Percentiles rank a stretch among this genome's conserved stretches.
These are phyloP conservation scores for Fraxinus dipetala DNA, from an alignment of 305 asterid species.

Conservation along the genomic window DNA sequence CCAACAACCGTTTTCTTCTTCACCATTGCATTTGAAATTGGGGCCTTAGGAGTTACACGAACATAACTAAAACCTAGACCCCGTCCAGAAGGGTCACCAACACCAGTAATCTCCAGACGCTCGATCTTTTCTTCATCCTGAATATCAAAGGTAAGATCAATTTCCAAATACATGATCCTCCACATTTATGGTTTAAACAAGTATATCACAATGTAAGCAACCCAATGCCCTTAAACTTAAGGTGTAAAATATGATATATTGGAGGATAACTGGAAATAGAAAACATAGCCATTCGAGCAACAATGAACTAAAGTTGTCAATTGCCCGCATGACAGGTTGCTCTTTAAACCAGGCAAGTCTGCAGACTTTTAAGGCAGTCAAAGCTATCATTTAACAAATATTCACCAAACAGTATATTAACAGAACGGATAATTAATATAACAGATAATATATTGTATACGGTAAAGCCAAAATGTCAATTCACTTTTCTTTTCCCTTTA, in stretches of 20 bases:
- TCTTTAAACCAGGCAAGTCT: neutral
- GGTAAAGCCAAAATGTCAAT: neutral
- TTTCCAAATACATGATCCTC: conserved; percentile 8
- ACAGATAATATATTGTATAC: neutral
- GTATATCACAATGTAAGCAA: neutral
- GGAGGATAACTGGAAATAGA: conserved; percentile 1
- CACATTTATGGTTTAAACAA: neutral
- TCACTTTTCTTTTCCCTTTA: neutral
- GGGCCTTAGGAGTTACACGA: conserved; percentile 84
- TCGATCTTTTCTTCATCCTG: conserved; percentile 96
- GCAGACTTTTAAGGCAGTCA: conserved; percentile 6
- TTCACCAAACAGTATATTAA: neutral
- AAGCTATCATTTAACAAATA: neutral
- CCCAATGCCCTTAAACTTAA: neutral
- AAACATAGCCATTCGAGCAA: neutral
- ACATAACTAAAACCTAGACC: conserved; percentile 99
- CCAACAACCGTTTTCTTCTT: conserved; percentile 81
- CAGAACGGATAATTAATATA: neutral
- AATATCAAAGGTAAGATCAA: conserved; percentile 20
- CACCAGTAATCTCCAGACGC: conserved; percentile 96
- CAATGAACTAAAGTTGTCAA: neutral
- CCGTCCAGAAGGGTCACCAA: conserved; percentile 99
- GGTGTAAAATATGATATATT: neutral
- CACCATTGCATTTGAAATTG: conserved; percentile 64
- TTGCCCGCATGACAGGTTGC: conserved; percentile 10